Base-by-base conservation (phyloP, 257 asterid genomes). In the Solanum chiquidenum region DNA sequence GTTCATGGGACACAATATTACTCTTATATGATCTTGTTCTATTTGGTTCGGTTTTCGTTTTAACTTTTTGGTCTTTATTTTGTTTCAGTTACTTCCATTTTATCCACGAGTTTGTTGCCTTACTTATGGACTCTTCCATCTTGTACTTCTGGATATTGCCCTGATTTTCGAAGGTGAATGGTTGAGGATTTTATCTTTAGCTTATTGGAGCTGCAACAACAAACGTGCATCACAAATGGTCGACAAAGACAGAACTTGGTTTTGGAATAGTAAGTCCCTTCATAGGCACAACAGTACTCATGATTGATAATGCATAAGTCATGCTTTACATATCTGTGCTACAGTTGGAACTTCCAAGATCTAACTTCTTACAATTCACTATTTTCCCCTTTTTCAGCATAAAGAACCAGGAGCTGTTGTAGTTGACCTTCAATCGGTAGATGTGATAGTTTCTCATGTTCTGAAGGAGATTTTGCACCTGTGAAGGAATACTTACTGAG, bases 361-460 rank as follows among this genome's bases (percentile, higher is more conserved):
- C 7, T 76, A 12, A 38, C 35, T 76, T n/a, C 55, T 76, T 76
- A 76, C 35, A n/a, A 76, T 76, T 76, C n/a, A 40, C 62, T 76
- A 31, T 75, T 77, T 76, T 14, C 37, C 8, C 23, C 9, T 2
- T 16, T 90, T 88, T 83, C 95, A 97, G 99, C 99, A 97, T 90
- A 98, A 98, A 76, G 98, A 97, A 91, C 95, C 95, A 83, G 98
- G 99, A 83, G 98, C 98, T 92, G 99, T 96, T 85, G 96, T 97
- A 90, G 98, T 98, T 90, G 99, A 95, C 89, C 89, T 93, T 83
- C 95, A 95, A 91, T 94, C 94, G n/a, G 98, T 95, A 68, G 99
- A 97, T 89, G 92, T 95, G 88, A 91, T 95, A 74, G 98, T 97
- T 85, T 92, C 98, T 87, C 99, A 95, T 93, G 98, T 97, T 88